A percentile compares a stretch with the other conserved stretches of the same genome.
phyloP scores from a whole-genome alignment of 495 filamentous ascomycete genomes.

The Aspergillus biplanus region DNA sequence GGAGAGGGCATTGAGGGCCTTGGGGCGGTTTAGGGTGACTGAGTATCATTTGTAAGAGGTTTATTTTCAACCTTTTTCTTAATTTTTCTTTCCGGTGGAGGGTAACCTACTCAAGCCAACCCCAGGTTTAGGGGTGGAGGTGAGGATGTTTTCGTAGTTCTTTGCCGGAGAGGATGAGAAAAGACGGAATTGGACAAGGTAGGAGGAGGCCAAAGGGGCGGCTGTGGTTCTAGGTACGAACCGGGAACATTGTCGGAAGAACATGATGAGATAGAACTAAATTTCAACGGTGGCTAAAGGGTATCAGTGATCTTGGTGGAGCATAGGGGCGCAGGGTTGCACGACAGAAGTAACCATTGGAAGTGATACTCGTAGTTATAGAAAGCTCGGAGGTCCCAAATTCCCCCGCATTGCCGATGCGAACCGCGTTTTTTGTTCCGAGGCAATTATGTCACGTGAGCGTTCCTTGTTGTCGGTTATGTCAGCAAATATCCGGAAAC shows the following conservation, averaged over 20 bases:
- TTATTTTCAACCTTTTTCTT: not conserved
- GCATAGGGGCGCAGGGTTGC: too few relatives aligned
- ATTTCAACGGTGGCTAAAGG: not conserved
- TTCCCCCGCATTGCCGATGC: conserved; percentile 13
- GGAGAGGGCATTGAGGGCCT: conserved; percentile 90
- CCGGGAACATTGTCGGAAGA: conserved; percentile 58
- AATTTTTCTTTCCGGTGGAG: not conserved
- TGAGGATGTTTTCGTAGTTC: conserved; percentile 79
- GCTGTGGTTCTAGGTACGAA: conserved; percentile 58
- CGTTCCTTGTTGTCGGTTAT: not conserved
- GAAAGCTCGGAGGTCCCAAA: not conserved
- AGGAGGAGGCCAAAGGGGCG: conserved; percentile 39
- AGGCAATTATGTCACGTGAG: conserved; percentile 10
- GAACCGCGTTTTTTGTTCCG: conserved; percentile 4
- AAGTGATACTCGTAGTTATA: not conserved
- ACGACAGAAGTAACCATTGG: too few relatives aligned
- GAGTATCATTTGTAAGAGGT: not conserved
- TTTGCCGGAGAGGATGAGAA: conserved; percentile 64
- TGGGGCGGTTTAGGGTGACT: conserved; percentile 96
- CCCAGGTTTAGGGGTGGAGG: conserved; percentile 80
- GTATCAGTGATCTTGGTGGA: not conserved
- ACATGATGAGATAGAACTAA: conserved; percentile 47
- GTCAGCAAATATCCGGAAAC: conserved; percentile 3
- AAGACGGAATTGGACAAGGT: conserved; percentile 51
- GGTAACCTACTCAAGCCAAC: conserved; percentile 77